Evolutionary conservation across 2,329 filamentous ascomycete genomes (phyloP).

Genomic region (Cephalotrichum gorgonifer): DNA sequence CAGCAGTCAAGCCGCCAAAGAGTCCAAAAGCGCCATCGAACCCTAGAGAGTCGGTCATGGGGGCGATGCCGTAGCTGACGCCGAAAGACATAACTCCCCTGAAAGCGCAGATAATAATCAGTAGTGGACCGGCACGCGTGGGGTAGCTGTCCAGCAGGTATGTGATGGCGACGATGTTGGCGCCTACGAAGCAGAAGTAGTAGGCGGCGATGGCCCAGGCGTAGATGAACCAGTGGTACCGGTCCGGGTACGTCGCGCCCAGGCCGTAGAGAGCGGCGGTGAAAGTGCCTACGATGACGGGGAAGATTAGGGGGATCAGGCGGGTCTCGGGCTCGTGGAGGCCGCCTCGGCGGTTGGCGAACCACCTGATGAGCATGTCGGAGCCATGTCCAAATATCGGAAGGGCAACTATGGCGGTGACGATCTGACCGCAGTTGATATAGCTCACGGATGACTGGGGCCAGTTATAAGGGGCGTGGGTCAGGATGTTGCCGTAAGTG

Average conservation of each 20-base stretch:
- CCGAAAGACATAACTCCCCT: slow-evolving; percentile 16
- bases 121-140: slow-evolving; percentile 15
- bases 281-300: slow-evolving; percentile 25
- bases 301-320: slow-evolving; percentile 22
- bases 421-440: slow-evolving; percentile 27
- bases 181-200: slow-evolving; percentile 16
- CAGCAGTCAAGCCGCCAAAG: slow-evolving; percentile 12
- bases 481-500: slow-evolving; percentile 25
- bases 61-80: slow-evolving; percentile 13
- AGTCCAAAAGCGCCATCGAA: slow-evolving; percentile 14
- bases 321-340: slow-evolving; percentile 30
- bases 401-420: slow-evolving; percentile 23
- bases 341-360: slow-evolving; percentile 23
- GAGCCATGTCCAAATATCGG: slow-evolving; percentile 27
- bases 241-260: slow-evolving; percentile 20
- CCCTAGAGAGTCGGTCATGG: slow-evolving; percentile 9
- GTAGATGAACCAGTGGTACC: slow-evolving; percentile 23
- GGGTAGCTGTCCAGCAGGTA: slow-evolving; percentile 17
- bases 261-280: slow-evolving; percentile 25
- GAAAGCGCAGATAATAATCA: slow-evolving; percentile 14
- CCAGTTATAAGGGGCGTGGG: slow-evolving; percentile 24
- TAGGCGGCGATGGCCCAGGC: slow-evolving; percentile 17
- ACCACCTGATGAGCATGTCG: slow-evolving; percentile 22
- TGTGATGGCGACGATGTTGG: slow-evolving; percentile 16
- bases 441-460: slow-evolving; percentile 21